phyloP scores from a whole-genome alignment of 2,329 filamentous ascomycete genomes.

The Simplicillium sp. region DNA sequence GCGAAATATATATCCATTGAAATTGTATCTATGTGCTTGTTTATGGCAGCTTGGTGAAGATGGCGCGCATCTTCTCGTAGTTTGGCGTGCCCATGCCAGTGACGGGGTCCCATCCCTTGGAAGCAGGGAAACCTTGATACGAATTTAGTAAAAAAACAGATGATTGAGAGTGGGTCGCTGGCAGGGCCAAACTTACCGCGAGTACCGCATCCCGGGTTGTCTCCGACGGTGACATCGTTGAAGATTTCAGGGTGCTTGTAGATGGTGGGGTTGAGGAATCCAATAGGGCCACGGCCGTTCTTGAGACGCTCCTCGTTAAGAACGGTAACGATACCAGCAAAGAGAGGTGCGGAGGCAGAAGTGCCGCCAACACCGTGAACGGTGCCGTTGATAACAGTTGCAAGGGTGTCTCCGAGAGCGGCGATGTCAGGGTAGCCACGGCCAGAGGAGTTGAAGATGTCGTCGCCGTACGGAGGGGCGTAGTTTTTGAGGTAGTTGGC shows the following conservation, averaged over 20 bases:
- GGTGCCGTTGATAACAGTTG: conserved; percentile 30
- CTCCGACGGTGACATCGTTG: conserved; percentile 17
- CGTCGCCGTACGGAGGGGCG: conserved; percentile 25
- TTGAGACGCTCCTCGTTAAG: conserved; percentile 14
- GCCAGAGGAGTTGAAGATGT: conserved; percentile 29
- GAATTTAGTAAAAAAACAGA: no score
- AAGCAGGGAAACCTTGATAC: conserved; percentile 19
- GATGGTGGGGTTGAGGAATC: conserved; percentile 6
- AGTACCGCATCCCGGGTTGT: conserved; percentile 21
- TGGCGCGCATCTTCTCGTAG: conserved; percentile 5
- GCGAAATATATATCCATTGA: no score
- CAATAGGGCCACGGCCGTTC: conserved; percentile 10
- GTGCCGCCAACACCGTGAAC: conserved; percentile 38
- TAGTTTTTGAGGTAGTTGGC: conserved; percentile 26
- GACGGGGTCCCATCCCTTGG: background rate
- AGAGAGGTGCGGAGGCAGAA: conserved; percentile 22
- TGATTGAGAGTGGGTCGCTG: no score
- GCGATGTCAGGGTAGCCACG: conserved; percentile 36
- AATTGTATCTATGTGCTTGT: no score
- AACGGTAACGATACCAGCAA: conserved; percentile 17
- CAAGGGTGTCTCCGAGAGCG: conserved; percentile 31
- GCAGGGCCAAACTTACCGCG: no score
- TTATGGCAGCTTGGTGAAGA: conserved; percentile 1
- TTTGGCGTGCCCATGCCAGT: conserved; percentile 7
- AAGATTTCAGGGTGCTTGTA: conserved; percentile 20